phyloP scores from a whole-genome alignment of 1,139 yeast genomes.

The Saccharomyces pastorianus region DNA sequence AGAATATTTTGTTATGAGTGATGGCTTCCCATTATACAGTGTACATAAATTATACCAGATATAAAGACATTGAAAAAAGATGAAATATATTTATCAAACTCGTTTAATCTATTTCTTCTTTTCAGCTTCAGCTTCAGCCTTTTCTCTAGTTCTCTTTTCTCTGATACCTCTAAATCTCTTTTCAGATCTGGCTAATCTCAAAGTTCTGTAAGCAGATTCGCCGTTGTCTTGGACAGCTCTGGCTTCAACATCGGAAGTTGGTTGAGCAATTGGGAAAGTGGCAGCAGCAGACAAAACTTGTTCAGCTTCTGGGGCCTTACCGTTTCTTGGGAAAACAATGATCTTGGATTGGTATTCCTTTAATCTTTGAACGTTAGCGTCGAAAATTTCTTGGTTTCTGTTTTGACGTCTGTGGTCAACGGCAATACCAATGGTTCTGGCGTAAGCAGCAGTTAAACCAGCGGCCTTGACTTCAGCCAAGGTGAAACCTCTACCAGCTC shows the following conservation, averaged over 20 bases:
- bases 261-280: slow-evolving; percentile 87
- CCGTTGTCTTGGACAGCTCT: slow-evolving; percentile 88
- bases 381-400: slow-evolving; percentile 94
- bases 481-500: slow-evolving; percentile 99
- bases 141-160: slow-evolving; percentile 93
- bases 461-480: slow-evolving; percentile 98
- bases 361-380: slow-evolving; percentile 91
- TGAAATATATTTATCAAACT: neutral
- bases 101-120: slow-evolving; percentile 72
- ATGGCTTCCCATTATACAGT: slow-evolving; percentile 3
- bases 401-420: slow-evolving; percentile 99
- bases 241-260: slow-evolving; percentile 63
- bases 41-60: slow-evolving; percentile 5
- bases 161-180: slow-evolving; percentile 91
- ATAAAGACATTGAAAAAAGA: slow-evolving; percentile 4
- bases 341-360: slow-evolving; percentile 93
- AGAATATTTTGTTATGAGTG: neutral
- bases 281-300: slow-evolving; percentile 70
- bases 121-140: slow-evolving; percentile 99
- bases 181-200: slow-evolving; percentile 90
- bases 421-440: slow-evolving; percentile 96
- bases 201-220: slow-evolving; percentile 78
- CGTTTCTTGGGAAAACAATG: slow-evolving; percentile 91
- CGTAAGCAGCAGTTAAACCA: slow-evolving; percentile 90
- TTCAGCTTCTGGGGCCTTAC: slow-evolving; percentile 66